Conservation (phyloP, 257 asterid genomes). For the Rauvolfia tetraphylla region DNA sequence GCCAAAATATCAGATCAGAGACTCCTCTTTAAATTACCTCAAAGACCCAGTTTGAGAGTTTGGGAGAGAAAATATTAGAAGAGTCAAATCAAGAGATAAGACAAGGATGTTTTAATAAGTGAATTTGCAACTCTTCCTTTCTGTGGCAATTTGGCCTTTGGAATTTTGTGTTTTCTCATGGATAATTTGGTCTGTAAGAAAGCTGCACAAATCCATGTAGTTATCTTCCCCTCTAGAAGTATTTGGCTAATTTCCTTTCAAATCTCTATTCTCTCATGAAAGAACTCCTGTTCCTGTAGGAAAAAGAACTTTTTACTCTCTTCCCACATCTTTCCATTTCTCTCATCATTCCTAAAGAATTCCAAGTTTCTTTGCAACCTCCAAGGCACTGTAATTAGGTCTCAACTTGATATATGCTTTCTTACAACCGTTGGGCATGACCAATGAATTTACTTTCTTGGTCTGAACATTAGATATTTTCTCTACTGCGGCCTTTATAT, state of each 20-base stretch:
- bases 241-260: background rate
- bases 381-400: slow-evolving; percentile 44
- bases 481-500: slow-evolving; percentile 49
- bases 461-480: slow-evolving; percentile 39
- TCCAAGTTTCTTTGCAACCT: slow-evolving; percentile 50
- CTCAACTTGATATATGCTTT: slow-evolving; percentile 55
- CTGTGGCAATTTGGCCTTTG: background rate
- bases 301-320: background rate
- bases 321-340: background rate
- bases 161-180: background rate
- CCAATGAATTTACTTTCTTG: slow-evolving; percentile 60
- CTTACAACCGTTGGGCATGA: slow-evolving; percentile 59
- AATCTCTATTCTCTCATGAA: background rate
- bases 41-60: background rate
- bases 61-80: background rate
- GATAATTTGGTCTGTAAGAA: background rate
- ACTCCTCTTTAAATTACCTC: background rate
- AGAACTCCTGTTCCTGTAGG: background rate
- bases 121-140: background rate
- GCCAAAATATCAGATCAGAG: slow-evolving; percentile 6
- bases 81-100: background rate
- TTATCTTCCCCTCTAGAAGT: background rate
- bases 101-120: background rate
- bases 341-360: background rate
- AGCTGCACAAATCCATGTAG: background rate